Base-by-base conservation (phyloP, 2,329 filamentous ascomycete species). In the Bipolaris sorokiniana region DNA sequence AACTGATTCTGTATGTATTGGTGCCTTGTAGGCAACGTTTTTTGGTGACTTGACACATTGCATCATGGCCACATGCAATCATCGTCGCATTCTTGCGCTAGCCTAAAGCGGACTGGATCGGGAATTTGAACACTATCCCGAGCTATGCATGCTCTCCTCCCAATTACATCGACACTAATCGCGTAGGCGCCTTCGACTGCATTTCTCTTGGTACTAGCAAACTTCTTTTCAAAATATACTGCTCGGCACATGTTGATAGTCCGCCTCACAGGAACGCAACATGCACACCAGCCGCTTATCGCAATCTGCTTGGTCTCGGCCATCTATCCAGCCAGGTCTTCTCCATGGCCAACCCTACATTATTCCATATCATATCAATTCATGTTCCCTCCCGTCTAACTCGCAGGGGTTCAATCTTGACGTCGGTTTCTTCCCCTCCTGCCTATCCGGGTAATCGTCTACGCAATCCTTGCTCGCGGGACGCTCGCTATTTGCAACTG, bases 41-140 rank as follows among this genome's bases (percentile, higher is more conserved):
- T 45, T 57, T 51, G 57, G 52, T 28, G 41, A 56, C 55, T 67
- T 67, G 69, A 72, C 71, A 74, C 61, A 69, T 74, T 71, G 69
- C 71, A 73, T 69, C 65, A 71, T 69, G 58, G 57, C 47, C 45
- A 54, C 34, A 46, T 34, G 56, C 36, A 50, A 37, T 59, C 49
- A 22, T 11, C 46, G 54, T 54, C 64, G 49, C 54, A 56, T 42
- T 60, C 60, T 57, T 58, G 65, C 66, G 60, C 42, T 44, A 56
- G 45, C 13, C 38, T 6, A 13, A 31, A 31, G 28, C 10, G 10
- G 28, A 4, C 6, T 28, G 5, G 33, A 34, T 22, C 23, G 9
- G 20, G 18, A 11, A 13, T 31, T 3, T 4, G 28, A 31, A 4
- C 28, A 31, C 10, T 3, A 31, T 13, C 10, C 28, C 10, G 28